Evolutionary conservation across 78 protist species (phyloP).

Genomic region (Emiliania huxleyi): DNA sequence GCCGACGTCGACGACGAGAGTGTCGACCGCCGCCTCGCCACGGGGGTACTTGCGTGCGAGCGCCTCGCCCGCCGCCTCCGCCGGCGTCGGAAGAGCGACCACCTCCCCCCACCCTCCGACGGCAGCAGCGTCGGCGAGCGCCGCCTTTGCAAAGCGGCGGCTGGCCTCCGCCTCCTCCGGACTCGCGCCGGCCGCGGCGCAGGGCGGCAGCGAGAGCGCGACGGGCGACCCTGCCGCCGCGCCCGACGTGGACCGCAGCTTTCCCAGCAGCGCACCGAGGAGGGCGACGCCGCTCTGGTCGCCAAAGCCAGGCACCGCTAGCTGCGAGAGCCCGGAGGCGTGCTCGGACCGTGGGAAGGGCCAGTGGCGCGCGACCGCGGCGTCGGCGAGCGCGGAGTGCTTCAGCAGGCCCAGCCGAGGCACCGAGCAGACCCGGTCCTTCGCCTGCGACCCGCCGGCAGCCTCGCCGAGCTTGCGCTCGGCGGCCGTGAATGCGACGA

Average conservation of each 20-base stretch:
- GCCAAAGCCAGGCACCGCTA: neutral
- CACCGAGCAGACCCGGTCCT: neutral
- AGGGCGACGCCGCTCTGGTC: neutral
- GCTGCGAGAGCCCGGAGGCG: too few relatives aligned
- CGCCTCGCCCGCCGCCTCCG: neutral
- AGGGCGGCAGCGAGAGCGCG: neutral
- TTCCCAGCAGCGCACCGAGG: neutral
- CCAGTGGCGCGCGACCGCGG: neutral
- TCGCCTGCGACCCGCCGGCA: neutral
- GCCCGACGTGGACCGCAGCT: neutral
- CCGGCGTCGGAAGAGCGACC: neutral
- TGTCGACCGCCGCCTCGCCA: neutral
- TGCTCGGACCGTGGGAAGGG: neutral
- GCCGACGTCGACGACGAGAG: neutral
- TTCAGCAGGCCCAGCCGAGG: neutral
- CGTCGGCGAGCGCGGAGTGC: neutral
- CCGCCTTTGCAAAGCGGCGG: neutral
- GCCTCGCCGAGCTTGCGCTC: neutral
- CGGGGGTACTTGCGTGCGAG: slow-evolving; percentile 15
- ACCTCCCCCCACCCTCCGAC: neutral
- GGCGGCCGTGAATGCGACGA: neutral
- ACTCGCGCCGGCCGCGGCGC: neutral
- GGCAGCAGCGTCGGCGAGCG: neutral
- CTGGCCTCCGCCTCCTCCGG: neutral
- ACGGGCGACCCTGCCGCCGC: neutral